Percentiles rank a stretch among this genome's conserved stretches.
These are phyloP conservation scores for Erodium chrysanthum DNA, from an alignment of 441 rosid species.

Conservation along the genomic window DNA sequence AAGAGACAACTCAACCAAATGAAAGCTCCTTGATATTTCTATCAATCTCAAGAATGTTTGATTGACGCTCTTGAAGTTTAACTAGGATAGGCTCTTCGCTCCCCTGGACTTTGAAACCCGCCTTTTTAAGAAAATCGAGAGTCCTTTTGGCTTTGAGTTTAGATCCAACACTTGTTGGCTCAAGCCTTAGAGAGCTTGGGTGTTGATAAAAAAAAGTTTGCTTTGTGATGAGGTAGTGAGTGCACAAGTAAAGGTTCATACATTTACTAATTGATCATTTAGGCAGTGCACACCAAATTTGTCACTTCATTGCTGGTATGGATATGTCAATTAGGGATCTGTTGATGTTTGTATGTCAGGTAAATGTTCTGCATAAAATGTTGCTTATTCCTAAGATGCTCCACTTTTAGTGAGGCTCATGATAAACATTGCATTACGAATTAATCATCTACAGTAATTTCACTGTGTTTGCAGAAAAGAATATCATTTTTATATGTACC, in stretches of 20 bases:
- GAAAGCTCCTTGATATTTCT: no score
- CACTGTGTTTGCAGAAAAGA: not conserved
- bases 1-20: no score
- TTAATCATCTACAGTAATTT: not conserved
- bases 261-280: not conserved
- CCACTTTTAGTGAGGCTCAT: not conserved
- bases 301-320: not conserved
- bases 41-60: no score
- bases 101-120: no score
- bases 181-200: no score
- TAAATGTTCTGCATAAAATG: not conserved
- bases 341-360: not conserved
- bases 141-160: no score
- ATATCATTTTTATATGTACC: not conserved
- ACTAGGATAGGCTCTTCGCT: no score
- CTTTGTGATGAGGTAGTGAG: not conserved
- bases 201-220: not conserved
- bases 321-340: not conserved
- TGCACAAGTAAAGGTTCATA: not conserved
- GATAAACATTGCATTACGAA: slow-evolving; percentile 1
- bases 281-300: not conserved
- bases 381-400: not conserved
- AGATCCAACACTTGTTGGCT: no score
- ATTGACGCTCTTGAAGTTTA: no score
- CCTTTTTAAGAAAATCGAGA: no score